These are phyloP conservation scores for Coemansia sp. DNA, from an alignment of 192 early-diverging fungal species.

Conservation along the genomic window DNA sequence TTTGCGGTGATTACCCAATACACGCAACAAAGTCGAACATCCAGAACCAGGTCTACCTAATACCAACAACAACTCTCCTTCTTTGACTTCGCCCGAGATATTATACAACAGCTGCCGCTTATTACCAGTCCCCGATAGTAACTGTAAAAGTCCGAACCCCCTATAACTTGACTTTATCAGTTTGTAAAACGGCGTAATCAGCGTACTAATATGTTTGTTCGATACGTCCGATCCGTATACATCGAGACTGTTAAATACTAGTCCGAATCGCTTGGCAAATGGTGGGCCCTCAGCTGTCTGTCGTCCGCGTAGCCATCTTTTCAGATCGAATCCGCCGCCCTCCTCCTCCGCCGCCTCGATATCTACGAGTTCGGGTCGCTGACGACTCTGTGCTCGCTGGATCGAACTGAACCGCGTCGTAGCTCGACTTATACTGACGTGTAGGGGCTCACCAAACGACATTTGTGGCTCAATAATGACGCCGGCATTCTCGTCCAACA, in stretches of 20 bases:
- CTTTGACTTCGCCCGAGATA: constrained; percentile 67
- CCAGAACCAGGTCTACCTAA: constrained; percentile 72
- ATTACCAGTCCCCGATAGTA: constrained; percentile 3
- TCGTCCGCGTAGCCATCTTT: constrained; percentile 23
- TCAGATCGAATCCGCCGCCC: constrained; percentile 18
- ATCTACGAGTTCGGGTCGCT: not conserved
- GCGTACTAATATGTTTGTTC: constrained; percentile 46
- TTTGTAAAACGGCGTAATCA: constrained; percentile 48
- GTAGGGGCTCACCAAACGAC: constrained; percentile 53
- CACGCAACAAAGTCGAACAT: constrained; percentile 66
- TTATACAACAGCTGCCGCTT: constrained; percentile 58
- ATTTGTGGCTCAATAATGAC: constrained; percentile 5
- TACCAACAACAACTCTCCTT: constrained; percentile 74
- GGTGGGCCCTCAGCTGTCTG: constrained; percentile 27
- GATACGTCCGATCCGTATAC: constrained; percentile 42
- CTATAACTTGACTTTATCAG: constrained; percentile 19
- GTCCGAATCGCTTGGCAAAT: constrained; percentile 50
- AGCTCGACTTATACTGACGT: constrained; percentile 40
- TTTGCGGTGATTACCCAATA: constrained; percentile 65
- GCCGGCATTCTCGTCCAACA: not conserved
- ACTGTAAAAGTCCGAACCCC: constrained; percentile 27
- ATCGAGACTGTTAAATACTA: constrained; percentile 39
- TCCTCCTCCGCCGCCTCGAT: constrained; percentile 8
- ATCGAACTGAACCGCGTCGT: constrained; percentile 39
- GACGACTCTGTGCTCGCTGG: constrained; percentile 32